Evolutionary conservation across 805 yeast species (phyloP).

Genomic region (Novakomyces olei): DNA sequence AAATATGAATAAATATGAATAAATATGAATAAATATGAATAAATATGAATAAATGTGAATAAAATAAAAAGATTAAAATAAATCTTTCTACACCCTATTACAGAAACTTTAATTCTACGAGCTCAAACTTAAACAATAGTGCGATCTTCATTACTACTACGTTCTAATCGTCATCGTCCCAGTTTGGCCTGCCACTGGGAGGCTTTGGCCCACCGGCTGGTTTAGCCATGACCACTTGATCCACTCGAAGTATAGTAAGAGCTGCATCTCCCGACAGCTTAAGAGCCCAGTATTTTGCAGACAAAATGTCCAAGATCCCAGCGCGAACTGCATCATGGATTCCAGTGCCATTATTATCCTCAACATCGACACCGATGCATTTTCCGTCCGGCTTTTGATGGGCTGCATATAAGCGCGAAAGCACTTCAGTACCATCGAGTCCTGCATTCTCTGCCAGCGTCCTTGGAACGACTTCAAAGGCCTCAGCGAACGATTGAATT

Average conservation of each 20-base stretch:
- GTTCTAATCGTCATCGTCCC: conserved; percentile 94
- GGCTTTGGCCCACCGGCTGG: conserved; percentile 94
- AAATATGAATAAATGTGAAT: too few species aligned
- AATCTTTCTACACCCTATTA: too few species aligned
- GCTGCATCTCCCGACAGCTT: conserved; percentile 92
- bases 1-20: too few species aligned
- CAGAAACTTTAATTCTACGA: too few species aligned
- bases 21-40: too few species aligned
- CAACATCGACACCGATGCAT: conserved; percentile 50
- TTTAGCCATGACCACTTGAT: conserved; percentile 96
- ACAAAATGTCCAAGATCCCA: conserved; percentile 57
- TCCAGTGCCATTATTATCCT: conserved; percentile 30
- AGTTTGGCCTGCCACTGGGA: conserved; percentile 68
- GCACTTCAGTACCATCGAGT: conserved; percentile 67
- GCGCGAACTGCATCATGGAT: conserved; percentile 43
- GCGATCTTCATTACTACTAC: too few species aligned
- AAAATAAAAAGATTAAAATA: too few species aligned
- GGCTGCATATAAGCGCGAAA: conserved; percentile 73
- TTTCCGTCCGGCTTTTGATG: conserved; percentile 33
- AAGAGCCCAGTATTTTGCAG: conserved; percentile 69
- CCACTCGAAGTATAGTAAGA: conserved; percentile 69
- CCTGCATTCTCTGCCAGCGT: conserved; percentile 90
- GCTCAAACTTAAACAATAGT: too few species aligned
- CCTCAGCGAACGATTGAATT: conserved; percentile 78
- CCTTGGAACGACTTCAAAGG: conserved; percentile 86